These are phyloP conservation scores for Penicillium sp. DNA, from an alignment of 2,329 filamentous ascomycete genomes.

Conservation along the genomic window DNA sequence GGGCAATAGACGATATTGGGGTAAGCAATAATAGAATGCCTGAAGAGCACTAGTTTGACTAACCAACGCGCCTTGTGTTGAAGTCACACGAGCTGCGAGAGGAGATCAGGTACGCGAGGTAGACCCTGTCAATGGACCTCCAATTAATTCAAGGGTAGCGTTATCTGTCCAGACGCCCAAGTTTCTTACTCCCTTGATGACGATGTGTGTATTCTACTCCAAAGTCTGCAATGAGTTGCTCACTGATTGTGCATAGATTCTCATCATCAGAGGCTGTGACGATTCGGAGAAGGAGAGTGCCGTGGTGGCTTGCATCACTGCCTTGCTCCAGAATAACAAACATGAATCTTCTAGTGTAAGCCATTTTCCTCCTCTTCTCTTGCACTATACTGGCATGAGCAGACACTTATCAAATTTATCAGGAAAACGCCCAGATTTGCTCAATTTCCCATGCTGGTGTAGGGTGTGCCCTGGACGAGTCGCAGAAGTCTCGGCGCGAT, in stretches of 20 bases:
- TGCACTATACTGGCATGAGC: too few relatives aligned
- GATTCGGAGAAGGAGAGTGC: background rate
- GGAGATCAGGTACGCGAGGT: background rate
- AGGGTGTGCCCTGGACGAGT: too few relatives aligned
- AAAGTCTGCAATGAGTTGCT: background rate
- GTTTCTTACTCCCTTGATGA: background rate
- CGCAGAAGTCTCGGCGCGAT: too few relatives aligned
- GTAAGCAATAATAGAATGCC: background rate
- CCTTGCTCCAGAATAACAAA: background rate
- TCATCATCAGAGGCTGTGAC: background rate
- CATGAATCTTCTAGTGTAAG: background rate
- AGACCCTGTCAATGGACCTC: background rate
- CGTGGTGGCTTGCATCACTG: background rate
- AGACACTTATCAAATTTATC: too few relatives aligned
- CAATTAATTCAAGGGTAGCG: background rate
- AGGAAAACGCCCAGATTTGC: too few relatives aligned
- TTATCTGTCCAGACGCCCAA: background rate
- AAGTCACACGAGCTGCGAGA: background rate
- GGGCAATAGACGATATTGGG: background rate
- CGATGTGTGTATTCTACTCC: background rate
- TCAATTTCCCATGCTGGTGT: too few relatives aligned
- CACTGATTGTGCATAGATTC: background rate
- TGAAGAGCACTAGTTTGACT: background rate
- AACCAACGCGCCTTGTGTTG: background rate
- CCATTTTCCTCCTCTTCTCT: background rate